Base-by-base conservation (phyloP, 441 rosid species). In the Eruca vesicaria region DNA sequence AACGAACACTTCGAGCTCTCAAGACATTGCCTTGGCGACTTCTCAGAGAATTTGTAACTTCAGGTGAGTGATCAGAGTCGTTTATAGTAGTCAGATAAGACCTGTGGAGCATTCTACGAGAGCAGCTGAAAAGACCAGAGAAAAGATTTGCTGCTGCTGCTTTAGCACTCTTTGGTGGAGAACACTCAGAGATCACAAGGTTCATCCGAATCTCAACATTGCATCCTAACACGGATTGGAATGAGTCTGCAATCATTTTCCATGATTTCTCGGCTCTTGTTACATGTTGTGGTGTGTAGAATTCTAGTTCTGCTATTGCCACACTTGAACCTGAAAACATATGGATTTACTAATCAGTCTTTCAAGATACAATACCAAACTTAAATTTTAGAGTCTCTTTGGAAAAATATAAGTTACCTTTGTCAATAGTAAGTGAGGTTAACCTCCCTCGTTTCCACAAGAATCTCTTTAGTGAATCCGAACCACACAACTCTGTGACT, bases 241-340 rank as follows among this genome's bases (percentile, higher is more conserved):
- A 90, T 9, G 88, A 84, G 73, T 89, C 91, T 71, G 99, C 99
- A 43, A 95, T 95, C 53, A 73, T 60, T 82, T 92, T 95, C 99
- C 99, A 95, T 59, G 98, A 91, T 82, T 87, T 92, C 76, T 95
- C 99, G 11, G 99, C 99, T 79, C 83, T 91, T 10, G 88, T 72
- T 57, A 84, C 91, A 74, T 86, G 78, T 48, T 76, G 82, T 72
- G 88, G 82, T 75, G 83, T 85, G 79, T 82, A 61, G 79, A 95
- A 95, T 74, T 89, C 93, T 71, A 95, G 62, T 68, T 88, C 97
- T 52, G 90, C 97, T 32, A 92, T 84, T 38, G 93, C 97, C 75
- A 90, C 71, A 75, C 92, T 96, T 93, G 85, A 66, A 80, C 43
- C 67, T 19, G 50, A 9, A 48, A 2, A 48, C 2, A 0, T n/a